A percentile compares a stretch with the other conserved stretches of the same genome.
Conservation (phyloP, 176 grass and related monocot genomes). For the Aegilops speltoides region DNA sequence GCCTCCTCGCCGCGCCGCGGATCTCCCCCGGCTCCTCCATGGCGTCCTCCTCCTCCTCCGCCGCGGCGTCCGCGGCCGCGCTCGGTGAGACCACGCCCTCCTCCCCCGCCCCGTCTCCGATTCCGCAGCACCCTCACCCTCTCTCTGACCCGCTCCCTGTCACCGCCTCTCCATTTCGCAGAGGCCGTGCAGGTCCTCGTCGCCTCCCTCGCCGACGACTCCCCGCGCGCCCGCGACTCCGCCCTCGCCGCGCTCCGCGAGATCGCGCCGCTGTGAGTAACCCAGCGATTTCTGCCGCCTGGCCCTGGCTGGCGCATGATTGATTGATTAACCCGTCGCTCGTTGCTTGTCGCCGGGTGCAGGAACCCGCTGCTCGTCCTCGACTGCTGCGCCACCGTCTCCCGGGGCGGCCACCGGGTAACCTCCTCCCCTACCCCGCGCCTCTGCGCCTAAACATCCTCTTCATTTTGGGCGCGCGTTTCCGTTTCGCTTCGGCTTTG, state of each 20-base stretch:
- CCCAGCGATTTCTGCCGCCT: too few species aligned
- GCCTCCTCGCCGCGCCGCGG: constrained; percentile 2
- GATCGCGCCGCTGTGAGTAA: constrained; percentile 74
- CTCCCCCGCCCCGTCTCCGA: not conserved
- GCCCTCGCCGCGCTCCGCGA: constrained; percentile 75
- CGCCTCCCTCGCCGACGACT: constrained; percentile 82
- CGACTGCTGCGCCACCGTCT: constrained; percentile 71
- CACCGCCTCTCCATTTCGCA: constrained; percentile 14
- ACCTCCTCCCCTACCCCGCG: not conserved
- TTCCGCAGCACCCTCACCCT: not conserved
- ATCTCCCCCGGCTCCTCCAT: constrained; percentile 43
- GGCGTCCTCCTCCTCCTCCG: constrained; percentile 66
- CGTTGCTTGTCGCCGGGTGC: not conserved
- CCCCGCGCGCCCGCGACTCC: constrained; percentile 60
- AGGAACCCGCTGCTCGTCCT: constrained; percentile 86
- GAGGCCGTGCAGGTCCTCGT: constrained; percentile 97
- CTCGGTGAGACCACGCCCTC: constrained; percentile 16
- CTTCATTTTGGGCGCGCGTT: not conserved
- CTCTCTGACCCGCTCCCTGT: constrained; percentile 19
- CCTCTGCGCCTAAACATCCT: too few species aligned
- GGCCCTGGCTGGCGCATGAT: too few species aligned
- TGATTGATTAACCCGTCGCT: too few species aligned
- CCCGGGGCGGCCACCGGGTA: constrained; percentile 74
- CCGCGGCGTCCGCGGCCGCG: constrained; percentile 66
- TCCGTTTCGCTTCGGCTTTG: not conserved